Evolutionary conservation across 176 grass and related monocot species (phyloP).

Genomic region (Cocos nucifera): DNA sequence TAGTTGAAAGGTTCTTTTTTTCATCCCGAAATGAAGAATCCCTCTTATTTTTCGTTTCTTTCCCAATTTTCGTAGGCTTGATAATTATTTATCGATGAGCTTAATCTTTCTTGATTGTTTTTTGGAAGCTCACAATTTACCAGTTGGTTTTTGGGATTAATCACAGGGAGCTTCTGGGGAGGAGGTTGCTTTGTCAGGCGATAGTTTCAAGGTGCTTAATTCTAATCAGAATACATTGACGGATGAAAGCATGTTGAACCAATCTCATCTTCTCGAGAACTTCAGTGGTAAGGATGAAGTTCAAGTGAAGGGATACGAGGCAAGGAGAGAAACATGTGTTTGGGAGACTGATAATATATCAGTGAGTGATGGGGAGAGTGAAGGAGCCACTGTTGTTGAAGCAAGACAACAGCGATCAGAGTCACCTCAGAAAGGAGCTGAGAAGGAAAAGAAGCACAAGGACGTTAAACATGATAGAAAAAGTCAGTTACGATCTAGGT

Average conservation of each 20-base stretch:
- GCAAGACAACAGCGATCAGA: constrained; percentile 12
- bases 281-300: not conserved
- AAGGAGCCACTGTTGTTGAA: constrained; percentile 3
- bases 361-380: constrained; percentile 9
- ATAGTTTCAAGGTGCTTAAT: not conserved
- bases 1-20: too few relatives aligned
- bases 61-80: too few relatives aligned
- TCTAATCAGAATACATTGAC: not conserved
- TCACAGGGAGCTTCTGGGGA: too few relatives aligned
- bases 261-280: not conserved
- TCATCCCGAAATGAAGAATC: too few relatives aligned
- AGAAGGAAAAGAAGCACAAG: constrained; percentile 25
- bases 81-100: too few relatives aligned
- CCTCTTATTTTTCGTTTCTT: too few relatives aligned
- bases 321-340: not conserved
- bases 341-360: constrained; percentile 4
- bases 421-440: constrained; percentile 13
- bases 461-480: constrained; percentile 2
- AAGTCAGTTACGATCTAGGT: not conserved
- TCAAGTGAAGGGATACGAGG: not conserved
- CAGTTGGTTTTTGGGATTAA: too few relatives aligned
- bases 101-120: too few relatives aligned
- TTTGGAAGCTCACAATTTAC: too few relatives aligned
- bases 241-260: constrained; percentile 3
- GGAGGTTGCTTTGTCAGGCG: not conserved